Conservation (phyloP, 192 early-diverging fungal species). For the Cladochytrium replicatum region DNA sequence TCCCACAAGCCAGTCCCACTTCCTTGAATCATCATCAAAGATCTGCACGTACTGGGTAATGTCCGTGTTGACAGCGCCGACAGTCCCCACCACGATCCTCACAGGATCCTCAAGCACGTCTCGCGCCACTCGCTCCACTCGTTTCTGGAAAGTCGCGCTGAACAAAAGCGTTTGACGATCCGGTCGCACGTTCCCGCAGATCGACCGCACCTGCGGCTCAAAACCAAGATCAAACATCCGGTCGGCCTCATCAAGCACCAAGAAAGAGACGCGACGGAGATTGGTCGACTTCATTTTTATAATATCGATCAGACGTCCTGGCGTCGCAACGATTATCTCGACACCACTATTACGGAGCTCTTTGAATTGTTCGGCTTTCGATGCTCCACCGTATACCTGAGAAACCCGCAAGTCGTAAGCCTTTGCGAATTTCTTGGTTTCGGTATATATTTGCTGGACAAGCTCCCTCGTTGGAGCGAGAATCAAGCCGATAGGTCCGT, state of each 20-base stretch:
- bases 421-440: conserved; percentile 73
- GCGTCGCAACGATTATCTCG: conserved; percentile 75
- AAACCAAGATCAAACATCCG: conserved; percentile 51
- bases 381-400: conserved; percentile 70
- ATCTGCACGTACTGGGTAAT: conserved; percentile 60
- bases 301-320: conserved; percentile 79
- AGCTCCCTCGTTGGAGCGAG: conserved; percentile 73
- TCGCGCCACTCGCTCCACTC: conserved; percentile 59
- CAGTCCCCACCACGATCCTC: conserved; percentile 60
- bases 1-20: conserved; percentile 65
- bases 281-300: conserved; percentile 81
- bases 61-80: conserved; percentile 63
- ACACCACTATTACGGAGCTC: conserved; percentile 55
- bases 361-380: conserved; percentile 77
- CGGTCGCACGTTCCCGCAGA: conserved; percentile 70
- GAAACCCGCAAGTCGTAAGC: conserved; percentile 55
- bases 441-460: conserved; percentile 67
- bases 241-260: conserved; percentile 47
- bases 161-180: conserved; percentile 76
- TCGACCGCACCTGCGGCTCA: conserved; percentile 68
- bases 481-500: conserved; percentile 73
- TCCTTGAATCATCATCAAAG: conserved; percentile 52
- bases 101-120: conserved; percentile 63
- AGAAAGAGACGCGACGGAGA: conserved; percentile 54
- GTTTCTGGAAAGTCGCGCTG: conserved; percentile 67